Base-by-base conservation (phyloP, 768 basidiomycete species). In the Kwoniella heveanensis region DNA sequence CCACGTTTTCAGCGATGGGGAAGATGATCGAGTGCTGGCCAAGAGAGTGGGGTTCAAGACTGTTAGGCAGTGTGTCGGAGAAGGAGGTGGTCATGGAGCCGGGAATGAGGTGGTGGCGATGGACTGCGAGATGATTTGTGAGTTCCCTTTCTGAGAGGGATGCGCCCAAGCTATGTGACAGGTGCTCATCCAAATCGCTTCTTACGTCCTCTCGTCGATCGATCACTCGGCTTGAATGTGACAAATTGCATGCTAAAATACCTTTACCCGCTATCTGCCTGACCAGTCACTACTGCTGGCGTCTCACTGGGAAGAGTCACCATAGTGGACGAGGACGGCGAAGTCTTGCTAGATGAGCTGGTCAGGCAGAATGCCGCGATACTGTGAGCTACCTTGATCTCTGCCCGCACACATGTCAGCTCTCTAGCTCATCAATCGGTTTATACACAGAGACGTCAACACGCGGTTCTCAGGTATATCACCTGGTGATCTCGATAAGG, bases 61-160 rank as follows among this genome's bases (percentile, higher is more conserved):
- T n/a, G 71, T 72, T 13, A 36, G 49, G 21, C 52, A 73, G 55
- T 58, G 72, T 13, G 57, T 68, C 12, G 62, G 57, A 32, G 39
- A 50, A 2, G 57, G 52, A 24, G 62, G 57, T 10, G 44, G 63
- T 21, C 46, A 46, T 46, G 54, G 19, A 7, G 66, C 57, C 15
- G 61, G 54, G 0, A 81, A 91, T 49, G 90, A 93, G 60, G 85
- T 97, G 3, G 90, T 88, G 5, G 91, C 91, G 0, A 82, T 98
- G 54, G 96, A 99, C 78, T 98, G 96, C 75, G 96, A 99, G 80
- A 92, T 98, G 90, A 84, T 97, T 27, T 70, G 80, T 80, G 66
- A 78, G 69, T 55, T 10, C 7, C 30, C 7, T 25, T 30, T 58
- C 32, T 32, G 13, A 32, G 32, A 5, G 32, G 13, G 19, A 19